Evolutionary conservation across 306 rosid genomes (phyloP).

Genomic region (Dryas octopetala): DNA sequence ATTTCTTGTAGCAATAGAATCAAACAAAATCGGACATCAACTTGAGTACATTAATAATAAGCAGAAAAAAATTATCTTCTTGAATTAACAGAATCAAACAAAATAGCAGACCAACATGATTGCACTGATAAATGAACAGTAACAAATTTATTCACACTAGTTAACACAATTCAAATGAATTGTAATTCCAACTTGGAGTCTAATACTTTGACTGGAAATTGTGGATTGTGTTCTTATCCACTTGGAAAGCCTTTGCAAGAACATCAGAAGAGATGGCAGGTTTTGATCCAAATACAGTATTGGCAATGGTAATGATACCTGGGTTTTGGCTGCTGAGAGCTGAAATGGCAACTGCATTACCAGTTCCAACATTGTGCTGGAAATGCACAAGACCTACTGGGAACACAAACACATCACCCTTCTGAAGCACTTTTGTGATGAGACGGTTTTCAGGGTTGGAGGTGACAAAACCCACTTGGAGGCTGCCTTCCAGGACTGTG

Average conservation of each 20-base stretch:
- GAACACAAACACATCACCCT: constrained; percentile 43
- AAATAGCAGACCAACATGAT: not conserved
- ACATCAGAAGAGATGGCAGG: constrained; percentile 34
- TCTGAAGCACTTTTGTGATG: constrained; percentile 21
- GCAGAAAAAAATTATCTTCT: not conserved
- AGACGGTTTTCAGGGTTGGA: constrained; percentile 36
- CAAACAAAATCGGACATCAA: not conserved
- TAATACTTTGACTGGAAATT: constrained; percentile 34
- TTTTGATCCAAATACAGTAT: constrained; percentile 34
- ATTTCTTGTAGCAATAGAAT: not conserved
- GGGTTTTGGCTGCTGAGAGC: constrained; percentile 48
- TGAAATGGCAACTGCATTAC: constrained; percentile 29
- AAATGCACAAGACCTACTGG: constrained; percentile 38
- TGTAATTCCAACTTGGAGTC: not conserved
- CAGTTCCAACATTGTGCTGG: constrained; percentile 25
- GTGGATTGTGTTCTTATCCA: constrained; percentile 17
- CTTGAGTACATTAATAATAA: not conserved
- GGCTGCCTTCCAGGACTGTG: constrained; percentile 36
- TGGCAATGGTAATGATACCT: constrained; percentile 35
- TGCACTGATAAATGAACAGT: not conserved
- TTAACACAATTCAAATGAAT: not conserved
- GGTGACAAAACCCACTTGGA: constrained; percentile 39
- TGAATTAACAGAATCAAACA: not conserved
- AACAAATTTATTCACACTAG: not conserved
- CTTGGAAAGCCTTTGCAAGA: constrained; percentile 39